phyloP scores from a whole-genome alignment of 768 basidiomycete genomes.

The Russula abietina region DNA sequence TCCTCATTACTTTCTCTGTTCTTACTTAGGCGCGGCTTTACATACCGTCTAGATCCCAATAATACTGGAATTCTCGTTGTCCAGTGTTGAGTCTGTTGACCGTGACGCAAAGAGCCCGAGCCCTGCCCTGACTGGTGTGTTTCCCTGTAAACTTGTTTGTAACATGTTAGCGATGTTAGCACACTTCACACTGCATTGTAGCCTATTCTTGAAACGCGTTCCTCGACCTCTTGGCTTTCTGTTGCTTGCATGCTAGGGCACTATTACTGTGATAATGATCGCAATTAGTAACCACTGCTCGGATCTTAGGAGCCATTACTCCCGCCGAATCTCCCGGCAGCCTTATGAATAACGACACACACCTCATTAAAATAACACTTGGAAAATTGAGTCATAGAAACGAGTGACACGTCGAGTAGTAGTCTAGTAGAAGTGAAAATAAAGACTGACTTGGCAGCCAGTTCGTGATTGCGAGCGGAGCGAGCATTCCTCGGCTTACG shows the following conservation, averaged over 20 bases:
- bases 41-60: neutral
- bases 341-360: no score
- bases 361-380: no score
- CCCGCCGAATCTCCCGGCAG: no score
- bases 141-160: neutral
- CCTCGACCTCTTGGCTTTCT: neutral
- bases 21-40: neutral
- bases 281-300: no score
- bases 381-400: no score
- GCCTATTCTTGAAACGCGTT: neutral
- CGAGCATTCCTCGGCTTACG: no score
- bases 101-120: neutral
- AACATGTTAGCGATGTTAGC: neutral
- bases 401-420: no score
- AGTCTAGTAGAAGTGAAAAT: no score
- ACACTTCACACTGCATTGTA: neutral
- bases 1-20: neutral
- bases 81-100: neutral
- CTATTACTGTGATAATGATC: neutral
- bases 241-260: neutral
- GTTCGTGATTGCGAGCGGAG: no score
- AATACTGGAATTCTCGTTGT: conserved; percentile 15
- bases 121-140: neutral
- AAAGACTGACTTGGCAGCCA: no score
- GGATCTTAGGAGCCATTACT: no score